A percentile compares a stretch with the other conserved stretches of the same genome.
phyloP scores from a whole-genome alignment of 352 stramenopile species.

The Pilasporangium apinafurcum region DNA sequence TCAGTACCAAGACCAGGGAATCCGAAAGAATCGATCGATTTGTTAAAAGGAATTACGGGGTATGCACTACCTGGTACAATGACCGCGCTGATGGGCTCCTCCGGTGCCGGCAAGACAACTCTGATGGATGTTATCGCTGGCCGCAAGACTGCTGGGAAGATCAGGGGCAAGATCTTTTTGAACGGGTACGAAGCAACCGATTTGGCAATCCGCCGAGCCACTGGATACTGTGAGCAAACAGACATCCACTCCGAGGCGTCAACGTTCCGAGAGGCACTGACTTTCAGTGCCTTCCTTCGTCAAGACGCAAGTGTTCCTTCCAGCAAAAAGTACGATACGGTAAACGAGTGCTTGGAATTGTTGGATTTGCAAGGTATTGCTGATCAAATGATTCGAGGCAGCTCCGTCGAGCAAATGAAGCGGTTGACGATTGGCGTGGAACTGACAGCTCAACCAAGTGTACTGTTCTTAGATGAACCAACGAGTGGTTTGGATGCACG shows the following conservation, averaged over 20 bases:
- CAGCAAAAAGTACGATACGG: slow-evolving; percentile 8
- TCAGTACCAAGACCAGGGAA: slow-evolving; percentile 32
- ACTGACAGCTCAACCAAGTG: too few relatives aligned
- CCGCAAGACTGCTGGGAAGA: slow-evolving; percentile 52
- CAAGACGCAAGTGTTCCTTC: slow-evolving; percentile 15
- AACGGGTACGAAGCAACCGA: slow-evolving; percentile 35
- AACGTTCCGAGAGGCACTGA: slow-evolving; percentile 86
- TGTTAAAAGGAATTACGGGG: slow-evolving; percentile 51
- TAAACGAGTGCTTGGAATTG: slow-evolving; percentile 13
- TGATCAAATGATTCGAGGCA: too few relatives aligned
- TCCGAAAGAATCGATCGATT: slow-evolving; percentile 39
- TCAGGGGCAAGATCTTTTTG: slow-evolving; percentile 43
- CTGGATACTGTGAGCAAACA: slow-evolving; percentile 73
- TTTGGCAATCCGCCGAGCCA: slow-evolving; percentile 36
- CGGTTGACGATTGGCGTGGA: too few relatives aligned
- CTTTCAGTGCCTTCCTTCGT: slow-evolving; percentile 80
- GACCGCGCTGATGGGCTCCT: slow-evolving; percentile 85
- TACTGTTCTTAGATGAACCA: too few relatives aligned
- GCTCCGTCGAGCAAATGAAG: too few relatives aligned
- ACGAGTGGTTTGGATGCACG: too few relatives aligned
- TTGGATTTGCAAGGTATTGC: slow-evolving; percentile 11
- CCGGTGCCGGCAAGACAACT: slow-evolving; percentile 74
- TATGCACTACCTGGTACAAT: slow-evolving; percentile 45
- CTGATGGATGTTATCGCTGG: slow-evolving; percentile 90
- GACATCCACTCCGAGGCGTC: slow-evolving; percentile 81